phyloP scores from a whole-genome alignment of 1,284 basidiomycete genomes.

The Pterulicium gracile region DNA sequence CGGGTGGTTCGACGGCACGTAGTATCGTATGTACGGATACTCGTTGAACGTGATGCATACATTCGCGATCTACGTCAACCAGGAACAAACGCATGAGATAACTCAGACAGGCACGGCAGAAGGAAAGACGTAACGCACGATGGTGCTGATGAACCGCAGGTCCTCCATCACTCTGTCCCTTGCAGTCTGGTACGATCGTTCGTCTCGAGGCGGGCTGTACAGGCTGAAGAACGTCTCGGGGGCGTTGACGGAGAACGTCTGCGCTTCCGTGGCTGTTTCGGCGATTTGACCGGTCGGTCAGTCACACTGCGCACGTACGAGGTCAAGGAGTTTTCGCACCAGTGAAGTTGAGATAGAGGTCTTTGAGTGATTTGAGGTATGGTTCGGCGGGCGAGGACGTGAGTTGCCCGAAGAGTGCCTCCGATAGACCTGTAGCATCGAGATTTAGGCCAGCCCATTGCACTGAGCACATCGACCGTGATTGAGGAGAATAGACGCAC shows the following conservation, averaged over 20 bases:
- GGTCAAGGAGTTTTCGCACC: constrained; percentile 44
- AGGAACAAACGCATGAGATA: constrained; percentile 3
- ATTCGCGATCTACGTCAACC: constrained; percentile 80
- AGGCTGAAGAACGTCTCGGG: constrained; percentile 80
- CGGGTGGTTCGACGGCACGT: constrained; percentile 73
- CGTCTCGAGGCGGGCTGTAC: constrained; percentile 72
- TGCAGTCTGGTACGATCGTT: constrained; percentile 46
- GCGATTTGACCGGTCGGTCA: constrained; percentile 5
- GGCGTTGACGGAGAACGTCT: constrained; percentile 68
- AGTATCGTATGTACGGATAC: constrained; percentile 92
- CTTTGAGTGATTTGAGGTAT: constrained; percentile 61
- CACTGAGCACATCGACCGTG: too few relatives aligned
- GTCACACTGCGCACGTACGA: constrained; percentile 3
- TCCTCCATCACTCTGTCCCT: constrained; percentile 75
- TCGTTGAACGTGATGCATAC: constrained; percentile 89
- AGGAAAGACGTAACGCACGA: constrained; percentile 29
- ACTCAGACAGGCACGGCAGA: constrained; percentile 12
- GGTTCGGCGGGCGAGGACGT: constrained; percentile 64
- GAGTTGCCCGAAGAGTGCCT: constrained; percentile 65
- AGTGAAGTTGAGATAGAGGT: constrained; percentile 81
- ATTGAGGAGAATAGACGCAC: constrained; percentile 29
- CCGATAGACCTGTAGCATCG: constrained; percentile 45
- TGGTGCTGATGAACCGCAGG: constrained; percentile 61
- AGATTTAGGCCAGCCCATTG: constrained; percentile 5
- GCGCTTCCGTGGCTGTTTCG: constrained; percentile 65